Base-by-base conservation (phyloP, 2,329 filamentous ascomycete species). In the Fusarium papillatum region DNA sequence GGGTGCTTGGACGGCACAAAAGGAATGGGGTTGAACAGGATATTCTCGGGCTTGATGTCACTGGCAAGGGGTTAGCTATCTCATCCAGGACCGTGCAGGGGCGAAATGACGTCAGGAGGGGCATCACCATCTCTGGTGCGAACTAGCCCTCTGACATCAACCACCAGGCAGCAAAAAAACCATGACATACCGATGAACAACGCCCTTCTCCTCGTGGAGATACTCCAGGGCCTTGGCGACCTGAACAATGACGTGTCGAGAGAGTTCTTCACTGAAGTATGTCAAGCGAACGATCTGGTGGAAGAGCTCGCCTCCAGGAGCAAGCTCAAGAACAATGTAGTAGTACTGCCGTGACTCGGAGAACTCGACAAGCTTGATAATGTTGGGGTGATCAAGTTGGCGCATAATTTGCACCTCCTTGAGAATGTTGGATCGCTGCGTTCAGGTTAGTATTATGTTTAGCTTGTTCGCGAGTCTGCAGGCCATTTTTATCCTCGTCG, bases 361-460 rank as follows among this genome's bases (percentile, higher is more conserved):
- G 82, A 98, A 98, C 80, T 98, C 95, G 80, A 98, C 90, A 69
- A 99, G 91, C 82, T 95, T 96, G 84, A 98, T 92, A 72, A 99
- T 97, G 83, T 98, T 98, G 73, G 96, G 96, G 79, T 99, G 97
- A 77, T 98, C 95, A 60, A 99, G 89, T 81, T 97, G 94, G 75
- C 96, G 95, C 96, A 99, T 99, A 79, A 99, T 99, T 81, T 98
- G 95, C 17, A 99, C 97, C 85, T 99, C 97, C 86, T 99, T 99
- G 73, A 99, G 87, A 77, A 99, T 98, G 81, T 98, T 99, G 75
- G 96, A 95, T 86, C 97, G 91, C 97, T 99, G 84, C n/a, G 41
- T 24, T 55, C 24, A 16, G 46, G 80, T 85, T 73, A 84, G 83
- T 74, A 80, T 71, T 61, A 65, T 72, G 69, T 62, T 73, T 73